Evolutionary conservation across 352 stramenopile species (phyloP), one percentile per base, ranked within the genome.

Genomic region (Thalassiosira livingstoniorum): DNA sequence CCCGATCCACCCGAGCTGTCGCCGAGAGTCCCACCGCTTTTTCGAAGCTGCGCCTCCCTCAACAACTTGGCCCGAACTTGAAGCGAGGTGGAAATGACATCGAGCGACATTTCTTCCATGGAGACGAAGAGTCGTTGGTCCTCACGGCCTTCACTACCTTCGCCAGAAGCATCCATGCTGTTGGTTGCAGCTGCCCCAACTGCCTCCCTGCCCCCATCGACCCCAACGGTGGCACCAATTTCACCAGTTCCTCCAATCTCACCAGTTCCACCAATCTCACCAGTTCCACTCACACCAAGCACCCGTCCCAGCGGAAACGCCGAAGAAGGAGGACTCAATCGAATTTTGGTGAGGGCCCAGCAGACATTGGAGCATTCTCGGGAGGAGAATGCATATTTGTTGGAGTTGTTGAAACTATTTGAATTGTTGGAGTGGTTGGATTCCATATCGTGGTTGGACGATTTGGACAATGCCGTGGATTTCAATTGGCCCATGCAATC

Each of bases 301-400:
- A 81, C 58, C n/a, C 71, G 74, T 15, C 86, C 77, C 4, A 93
- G 29, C 11, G 80, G 71, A 54, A 90, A 74, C 2, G 77, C 82
- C 10, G 25, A 78, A 31, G 53, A 54, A 15, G 90, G 90, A 23
- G 90, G 90, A 45, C 57, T 68, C 45, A 94, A 60, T 27, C 83
- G 77, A 13, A 94, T 67, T 61, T 94, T 94, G 7, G 90, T 87
- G 29, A 94, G 71, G 34, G 82, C 90, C 90, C 90, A 94, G 34
- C 69, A 89, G 65, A 92, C 83, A 55, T 94, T 94, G 29, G 87
- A 88, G 61, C 91, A 77, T 80, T 94, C 88, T 23, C 88, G 54
- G n/a, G 75, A 75, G 27, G 79, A 80, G 79, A 94, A 94, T 43
- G 58, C n/a, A 65, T 51, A 61, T 64, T 51, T 58, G 42, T 35